phyloP scores from a whole-genome alignment of 306 rosid genomes.

The Cyamopsis tetragonoloba region DNA sequence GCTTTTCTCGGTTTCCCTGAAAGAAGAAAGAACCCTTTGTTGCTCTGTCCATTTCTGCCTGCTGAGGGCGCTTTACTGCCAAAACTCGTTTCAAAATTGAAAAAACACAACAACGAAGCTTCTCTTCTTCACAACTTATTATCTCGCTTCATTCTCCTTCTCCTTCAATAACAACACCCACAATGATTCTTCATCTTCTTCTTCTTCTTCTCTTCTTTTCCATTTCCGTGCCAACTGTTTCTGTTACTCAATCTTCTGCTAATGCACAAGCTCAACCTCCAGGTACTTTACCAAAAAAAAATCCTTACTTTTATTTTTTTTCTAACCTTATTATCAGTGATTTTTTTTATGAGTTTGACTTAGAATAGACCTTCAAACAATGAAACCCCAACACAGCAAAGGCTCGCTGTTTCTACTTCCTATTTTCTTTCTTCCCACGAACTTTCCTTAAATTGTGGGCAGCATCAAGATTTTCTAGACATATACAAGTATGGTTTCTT shows the following conservation, averaged over 20 bases:
- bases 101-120: constrained; percentile 24
- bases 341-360: constrained; percentile 17
- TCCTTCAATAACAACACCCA: constrained; percentile 17
- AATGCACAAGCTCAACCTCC: constrained; percentile 69
- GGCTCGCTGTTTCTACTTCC: background rate
- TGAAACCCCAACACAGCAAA: constrained; percentile 15
- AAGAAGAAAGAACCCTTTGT: no score
- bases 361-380: no score
- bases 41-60: constrained; percentile 50
- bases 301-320: background rate
- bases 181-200: constrained; percentile 43
- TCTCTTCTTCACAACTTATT: constrained; percentile 33
- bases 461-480: background rate
- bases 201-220: constrained; percentile 34
- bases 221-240: constrained; percentile 44
- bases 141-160: background rate
- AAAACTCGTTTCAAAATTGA: constrained; percentile 33
- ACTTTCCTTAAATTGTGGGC: background rate
- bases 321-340: background rate
- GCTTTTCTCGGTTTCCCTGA: constrained; percentile 68
- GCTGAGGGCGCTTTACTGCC: constrained; percentile 12
- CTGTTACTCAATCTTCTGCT: constrained; percentile 38
- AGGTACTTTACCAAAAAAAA: constrained; percentile 42
- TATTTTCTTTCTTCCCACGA: background rate
- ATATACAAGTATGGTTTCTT: constrained; percentile 12